These are phyloP conservation scores for Bjerkandera adusta DNA, from an alignment of 1,284 basidiomycete genomes.

Conservation along the genomic window DNA sequence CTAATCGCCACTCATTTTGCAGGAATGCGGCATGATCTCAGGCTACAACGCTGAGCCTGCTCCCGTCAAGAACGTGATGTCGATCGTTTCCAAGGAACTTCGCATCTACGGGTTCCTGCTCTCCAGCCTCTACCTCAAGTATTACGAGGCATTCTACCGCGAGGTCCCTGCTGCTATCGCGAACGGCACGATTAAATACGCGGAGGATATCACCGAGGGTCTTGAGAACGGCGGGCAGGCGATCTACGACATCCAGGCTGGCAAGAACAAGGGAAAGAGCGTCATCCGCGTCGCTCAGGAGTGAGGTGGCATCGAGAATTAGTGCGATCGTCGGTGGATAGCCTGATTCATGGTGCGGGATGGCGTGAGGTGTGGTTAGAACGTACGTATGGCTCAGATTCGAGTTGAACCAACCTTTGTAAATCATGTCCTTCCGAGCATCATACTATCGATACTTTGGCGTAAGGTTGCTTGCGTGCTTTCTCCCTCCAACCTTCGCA, in stretches of 20 bases:
- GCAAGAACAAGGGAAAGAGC: conserved; percentile 58
- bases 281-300: conserved; percentile 48
- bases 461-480: no score
- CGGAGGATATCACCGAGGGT: conserved; percentile 50
- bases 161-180: conserved; percentile 50
- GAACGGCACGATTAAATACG: conserved; percentile 58
- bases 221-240: conserved; percentile 52
- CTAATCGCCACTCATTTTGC: background rate
- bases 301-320: no score
- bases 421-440: no score
- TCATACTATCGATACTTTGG: no score
- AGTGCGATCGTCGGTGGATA: no score
- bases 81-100: conserved; percentile 49
- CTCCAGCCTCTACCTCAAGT: conserved; percentile 36
- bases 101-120: conserved; percentile 63
- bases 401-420: no score
- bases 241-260: conserved; percentile 50
- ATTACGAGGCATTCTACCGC: conserved; percentile 44
- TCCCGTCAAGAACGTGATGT: conserved; percentile 29
- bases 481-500: no score
- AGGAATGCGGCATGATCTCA: conserved; percentile 30
- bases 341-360: no score
- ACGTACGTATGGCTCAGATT: no score
- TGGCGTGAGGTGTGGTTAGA: no score
- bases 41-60: conserved; percentile 25